Base-by-base conservation (phyloP, 257 asterid genomes). In the Craterostigma plantagineum region DNA sequence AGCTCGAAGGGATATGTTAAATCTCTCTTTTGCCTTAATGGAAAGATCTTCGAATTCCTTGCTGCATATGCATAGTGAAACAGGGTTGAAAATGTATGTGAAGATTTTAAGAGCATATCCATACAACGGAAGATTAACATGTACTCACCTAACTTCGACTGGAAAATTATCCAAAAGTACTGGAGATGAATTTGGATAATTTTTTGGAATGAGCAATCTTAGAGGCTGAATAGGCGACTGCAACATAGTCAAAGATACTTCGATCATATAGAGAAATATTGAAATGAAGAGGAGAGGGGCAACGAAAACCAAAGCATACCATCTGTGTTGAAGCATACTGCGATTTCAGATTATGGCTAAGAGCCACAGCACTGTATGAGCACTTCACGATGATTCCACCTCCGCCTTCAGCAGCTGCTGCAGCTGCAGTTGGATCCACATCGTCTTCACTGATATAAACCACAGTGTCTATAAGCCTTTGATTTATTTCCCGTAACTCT, bases 211-310 rank as follows among this genome's bases (percentile, higher is more conserved):
- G 18, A 80, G 92, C 67, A 84, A 63, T 50, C 92, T 59, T 50
- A 84, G 70, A 40, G 96, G 92, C 54, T 84, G 96, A 59, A 84
- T 80, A 27, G 92, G 96, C n/a, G 90, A 77, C 96, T 84, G 81
- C 68, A 62, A 8, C n/a, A 18, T 41, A 43, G 17, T 41, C 50
- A 54, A 62, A 52, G 54, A 50, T 51, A 40, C 51, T 38, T 18
- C 15, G 7, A 30, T 57, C 42, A 67, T 18, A 45, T 54, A 9
- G 41, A 12, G 48, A 16, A 52, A 51, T 42, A 23, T 23, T 23
- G 30, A 23, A 23, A 23, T 23, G 30, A 23, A 2, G 30, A 23
- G 50, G 49, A 53, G 45, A 55, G 17, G n/a, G 46, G 43, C 30
- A 10, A 41, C 49, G 33, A 46, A 57, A 12, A 18, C 43, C 47